A percentile compares a stretch with the other conserved stretches of the same genome.
phyloP scores from a whole-genome alignment of 2,329 filamentous ascomycete species.

The Sordariomycetes sp. region DNA sequence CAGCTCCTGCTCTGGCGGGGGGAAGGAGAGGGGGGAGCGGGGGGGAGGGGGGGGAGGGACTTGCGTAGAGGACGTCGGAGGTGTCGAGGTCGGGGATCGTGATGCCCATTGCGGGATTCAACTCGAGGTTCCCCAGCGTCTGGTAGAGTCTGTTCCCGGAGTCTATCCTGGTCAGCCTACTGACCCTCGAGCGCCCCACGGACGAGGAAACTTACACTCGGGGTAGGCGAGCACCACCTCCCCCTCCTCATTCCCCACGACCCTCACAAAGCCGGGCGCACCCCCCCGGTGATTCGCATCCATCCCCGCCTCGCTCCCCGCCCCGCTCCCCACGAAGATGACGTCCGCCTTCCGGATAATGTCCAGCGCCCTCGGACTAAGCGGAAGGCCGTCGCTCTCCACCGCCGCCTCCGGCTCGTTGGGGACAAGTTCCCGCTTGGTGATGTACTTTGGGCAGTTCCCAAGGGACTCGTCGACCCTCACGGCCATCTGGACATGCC shows the following conservation, averaged over 20 bases:
- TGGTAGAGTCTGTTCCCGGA: slow-evolving; percentile 78
- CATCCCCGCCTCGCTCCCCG: slow-evolving; percentile 52
- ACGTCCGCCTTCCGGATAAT: slow-evolving; percentile 55
- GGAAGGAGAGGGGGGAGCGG: too few relatives aligned
- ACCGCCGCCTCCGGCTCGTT: slow-evolving; percentile 34
- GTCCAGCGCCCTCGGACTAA: slow-evolving; percentile 40
- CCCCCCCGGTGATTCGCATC: slow-evolving; percentile 77
- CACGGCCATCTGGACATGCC: slow-evolving; percentile 42
- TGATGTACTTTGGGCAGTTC: slow-evolving; percentile 82
- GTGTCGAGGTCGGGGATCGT: slow-evolving; percentile 62
- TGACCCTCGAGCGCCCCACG: not conserved
- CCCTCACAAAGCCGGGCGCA: slow-evolving; percentile 56
- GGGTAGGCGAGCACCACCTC: slow-evolving; percentile 53
- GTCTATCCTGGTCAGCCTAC: slow-evolving; percentile 17
- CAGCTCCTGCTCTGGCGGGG: not conserved
- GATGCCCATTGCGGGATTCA: slow-evolving; percentile 54
- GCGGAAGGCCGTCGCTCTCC: slow-evolving; percentile 19
- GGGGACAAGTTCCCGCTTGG: slow-evolving; percentile 51
- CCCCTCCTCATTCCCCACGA: slow-evolving; percentile 41
- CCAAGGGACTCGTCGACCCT: slow-evolving; percentile 61
- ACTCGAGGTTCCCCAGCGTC: slow-evolving; percentile 62
- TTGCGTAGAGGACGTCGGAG: slow-evolving; percentile 54
- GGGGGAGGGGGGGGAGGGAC: not conserved
- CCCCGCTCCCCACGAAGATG: slow-evolving; percentile 60
- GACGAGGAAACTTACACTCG: slow-evolving; percentile 37